Conservation (phyloP, 768 basidiomycete genomes). For the Sporobolomyces pararoseus region DNA sequence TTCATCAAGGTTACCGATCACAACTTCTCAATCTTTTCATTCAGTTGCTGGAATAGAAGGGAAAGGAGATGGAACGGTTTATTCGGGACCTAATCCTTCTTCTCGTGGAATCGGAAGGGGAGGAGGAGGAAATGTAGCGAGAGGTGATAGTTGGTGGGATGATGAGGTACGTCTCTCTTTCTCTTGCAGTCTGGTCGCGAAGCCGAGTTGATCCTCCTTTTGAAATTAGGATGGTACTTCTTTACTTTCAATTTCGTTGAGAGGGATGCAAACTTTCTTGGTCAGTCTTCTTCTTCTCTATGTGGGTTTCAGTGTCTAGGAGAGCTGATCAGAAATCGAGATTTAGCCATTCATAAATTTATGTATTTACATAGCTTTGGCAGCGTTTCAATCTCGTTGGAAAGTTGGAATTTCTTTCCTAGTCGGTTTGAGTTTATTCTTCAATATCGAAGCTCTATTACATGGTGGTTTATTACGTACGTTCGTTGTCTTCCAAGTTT, state of each 20-base stretch:
- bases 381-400: slow-evolving; percentile 39
- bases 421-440: slow-evolving; percentile 19
- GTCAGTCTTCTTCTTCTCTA: background rate
- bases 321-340: background rate
- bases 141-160: slow-evolving; percentile 1
- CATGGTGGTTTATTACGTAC: slow-evolving; percentile 22
- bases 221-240: slow-evolving; percentile 33
- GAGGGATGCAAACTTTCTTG: slow-evolving; percentile 22
- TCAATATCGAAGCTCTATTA: slow-evolving; percentile 15
- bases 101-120: slow-evolving; percentile 12
- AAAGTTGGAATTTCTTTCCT: slow-evolving; percentile 34
- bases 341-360: slow-evolving; percentile 20
- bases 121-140: background rate
- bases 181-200: background rate
- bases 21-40: background rate
- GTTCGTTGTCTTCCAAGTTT: background rate
- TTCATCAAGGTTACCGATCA: background rate
- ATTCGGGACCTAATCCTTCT: background rate
- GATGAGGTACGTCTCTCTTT: background rate
- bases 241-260: slow-evolving; percentile 6
- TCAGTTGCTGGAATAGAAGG: slow-evolving; percentile 18
- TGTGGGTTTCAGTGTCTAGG: background rate
- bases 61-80: slow-evolving; percentile 3
- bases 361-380: slow-evolving; percentile 41
- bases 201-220: too few relatives aligned